A percentile compares a stretch with the other conserved stretches of the same genome.
Conservation (phyloP, 2,329 filamentous ascomycete species). For the Hypoxylon sp. region DNA sequence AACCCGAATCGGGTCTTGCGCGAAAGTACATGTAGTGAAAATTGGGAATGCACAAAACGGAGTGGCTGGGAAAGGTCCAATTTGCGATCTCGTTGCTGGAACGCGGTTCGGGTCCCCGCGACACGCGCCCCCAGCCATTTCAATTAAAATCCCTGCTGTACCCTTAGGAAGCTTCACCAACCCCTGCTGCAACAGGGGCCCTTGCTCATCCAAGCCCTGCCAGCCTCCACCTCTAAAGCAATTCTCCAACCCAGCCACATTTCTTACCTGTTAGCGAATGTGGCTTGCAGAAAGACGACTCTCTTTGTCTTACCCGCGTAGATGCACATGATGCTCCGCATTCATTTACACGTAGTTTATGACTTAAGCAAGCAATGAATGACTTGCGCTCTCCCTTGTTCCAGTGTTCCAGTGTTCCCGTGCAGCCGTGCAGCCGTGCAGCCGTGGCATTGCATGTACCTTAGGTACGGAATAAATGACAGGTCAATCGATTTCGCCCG, state of each 20-base stretch:
- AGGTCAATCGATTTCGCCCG: slow-evolving; percentile 32
- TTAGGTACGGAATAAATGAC: too few species aligned
- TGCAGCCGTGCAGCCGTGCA: too few species aligned
- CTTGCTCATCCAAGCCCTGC: too few species aligned
- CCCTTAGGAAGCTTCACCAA: neutral
- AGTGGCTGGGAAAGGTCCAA: slow-evolving; percentile 47
- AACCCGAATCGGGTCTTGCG: slow-evolving; percentile 32
- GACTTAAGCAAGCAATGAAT: slow-evolving; percentile 13
- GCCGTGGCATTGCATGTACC: neutral
- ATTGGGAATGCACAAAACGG: slow-evolving; percentile 27
- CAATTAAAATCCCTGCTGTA: slow-evolving; percentile 51
- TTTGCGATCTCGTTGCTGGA: slow-evolving; percentile 17
- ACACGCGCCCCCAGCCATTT: slow-evolving; percentile 47
- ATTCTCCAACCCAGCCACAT: neutral
- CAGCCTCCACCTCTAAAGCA: too few species aligned
- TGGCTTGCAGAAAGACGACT: neutral
- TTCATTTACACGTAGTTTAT: slow-evolving; percentile 28
- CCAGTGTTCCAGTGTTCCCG: neutral
- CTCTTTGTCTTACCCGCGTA: neutral
- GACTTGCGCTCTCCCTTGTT: neutral
- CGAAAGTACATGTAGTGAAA: slow-evolving; percentile 37
- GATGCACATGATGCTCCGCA: slow-evolving; percentile 6
- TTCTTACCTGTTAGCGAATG: too few species aligned
- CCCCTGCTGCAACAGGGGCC: neutral
- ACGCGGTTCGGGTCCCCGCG: slow-evolving; percentile 34